Percentiles rank a stretch among this genome's conserved stretches.
Evolutionary conservation across 1,284 basidiomycete genomes (phyloP).

Genomic region (Pyrrhoderma lamaoense): DNA sequence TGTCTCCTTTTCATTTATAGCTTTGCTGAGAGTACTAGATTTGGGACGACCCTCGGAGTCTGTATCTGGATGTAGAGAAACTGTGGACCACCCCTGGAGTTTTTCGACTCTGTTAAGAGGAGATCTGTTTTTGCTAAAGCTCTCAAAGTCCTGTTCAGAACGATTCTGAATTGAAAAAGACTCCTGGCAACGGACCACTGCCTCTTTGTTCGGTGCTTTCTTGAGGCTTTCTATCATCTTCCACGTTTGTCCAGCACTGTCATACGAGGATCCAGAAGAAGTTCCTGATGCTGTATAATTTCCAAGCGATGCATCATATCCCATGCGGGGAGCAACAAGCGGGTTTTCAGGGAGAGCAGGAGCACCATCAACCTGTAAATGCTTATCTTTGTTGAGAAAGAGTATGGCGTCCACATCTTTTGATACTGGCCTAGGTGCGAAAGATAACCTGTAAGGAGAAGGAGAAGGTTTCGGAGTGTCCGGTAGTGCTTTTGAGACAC

Average conservation of each 20-base stretch:
- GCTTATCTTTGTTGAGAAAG: not conserved
- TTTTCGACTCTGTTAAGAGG: no score
- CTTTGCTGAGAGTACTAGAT: no score
- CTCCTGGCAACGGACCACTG: not conserved
- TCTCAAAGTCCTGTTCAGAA: no score
- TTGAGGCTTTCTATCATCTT: constrained; percentile 10
- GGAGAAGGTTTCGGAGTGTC: constrained; percentile 4
- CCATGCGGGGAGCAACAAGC: no score
- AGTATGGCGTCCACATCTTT: no score
- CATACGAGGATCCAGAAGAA: constrained; percentile 6
- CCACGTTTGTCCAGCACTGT: constrained; percentile 14
- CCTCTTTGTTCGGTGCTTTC: constrained; percentile 6
- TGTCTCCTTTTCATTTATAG: no score
- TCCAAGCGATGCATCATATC: not conserved
- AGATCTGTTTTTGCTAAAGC: no score
- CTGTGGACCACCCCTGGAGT: no score
- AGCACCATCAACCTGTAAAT: not conserved
- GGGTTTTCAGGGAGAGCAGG: no score
- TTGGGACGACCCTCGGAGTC: no score
- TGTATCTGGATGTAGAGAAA: no score
- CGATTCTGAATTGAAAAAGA: not conserved
- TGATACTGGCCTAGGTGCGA: not conserved
- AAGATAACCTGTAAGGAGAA: not conserved
- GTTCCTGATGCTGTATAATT: not conserved
- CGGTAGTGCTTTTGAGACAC: constrained; percentile 11